Evolutionary conservation across 345 rosid genomes (phyloP), one percentile per base, ranked within the genome.

Genomic region (Toxicodendron radicans): DNA sequence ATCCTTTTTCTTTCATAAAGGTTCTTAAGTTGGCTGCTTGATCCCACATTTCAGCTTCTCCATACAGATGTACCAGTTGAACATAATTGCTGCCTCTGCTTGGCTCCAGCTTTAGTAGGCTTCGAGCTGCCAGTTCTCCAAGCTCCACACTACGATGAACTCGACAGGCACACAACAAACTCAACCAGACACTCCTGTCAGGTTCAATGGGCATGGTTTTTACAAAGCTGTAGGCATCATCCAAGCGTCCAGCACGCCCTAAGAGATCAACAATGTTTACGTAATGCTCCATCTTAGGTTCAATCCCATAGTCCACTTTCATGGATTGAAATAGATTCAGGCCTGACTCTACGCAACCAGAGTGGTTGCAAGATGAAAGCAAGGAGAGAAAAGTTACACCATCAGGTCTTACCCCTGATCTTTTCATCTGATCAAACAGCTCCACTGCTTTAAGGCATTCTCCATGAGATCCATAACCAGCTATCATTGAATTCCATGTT

Each of bases 381-480:
- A 91, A 72, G 78, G 91, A 83, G 67, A 88, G 78, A 77, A 93
- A 93, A 41, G 98, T 88, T n/a, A 85, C 81, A 62, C 80, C 85
- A 76, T 93, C 95, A 7, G 97, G 91, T 12, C 48, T 71, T 72
- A 79, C 75, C 61, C 87, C 90, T 51, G 48, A 71, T 35, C 74
- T 85, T 79, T 74, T 86, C 98, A 91, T 89, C 76, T 88, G 86
- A 11, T 87, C 74, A 41, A 88, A 88, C 43, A 87, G 62, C 48
- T 66, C 70, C 74, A 90, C 59, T 76, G 97, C 93, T 79, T 60
- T 78, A 41, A 66, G 68, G 74, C 83, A 84, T 64, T 85, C 75
- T 27, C 97, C 97, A 80, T 89, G 92, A 65, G 88, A 86, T 79
- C 97, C 98, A 72, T 88, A 86, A 27, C 95, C 98, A 70, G 81